Evolutionary conservation across 345 rosid species (phyloP), one percentile per base, ranked within the genome.

Genomic region (Jatropha curcas): DNA sequence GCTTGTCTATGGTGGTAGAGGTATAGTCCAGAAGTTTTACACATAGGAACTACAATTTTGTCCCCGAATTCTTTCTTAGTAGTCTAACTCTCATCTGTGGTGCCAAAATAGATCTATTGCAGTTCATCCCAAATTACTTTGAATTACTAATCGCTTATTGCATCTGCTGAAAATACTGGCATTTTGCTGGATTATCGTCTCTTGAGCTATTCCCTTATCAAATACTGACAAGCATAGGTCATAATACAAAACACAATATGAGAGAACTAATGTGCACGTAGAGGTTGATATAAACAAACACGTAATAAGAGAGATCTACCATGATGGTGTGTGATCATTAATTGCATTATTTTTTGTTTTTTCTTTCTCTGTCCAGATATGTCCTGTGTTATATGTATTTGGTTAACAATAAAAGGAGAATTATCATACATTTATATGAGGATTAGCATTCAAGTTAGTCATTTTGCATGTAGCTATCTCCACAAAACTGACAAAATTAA

Each of bases 1-100:
- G 65, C 97, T 95, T 79, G 92, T 95, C 53, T 92, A 87, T 72
- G 99, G 99, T 74, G 99, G 98, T 67, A 85, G 99, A 95, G 97
- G 98, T 94, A 68, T 76, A 71, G 60, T 71, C 13, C 19, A 45
- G 41, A 58, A 16, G 65, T 37, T 37, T 63, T 17, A 70, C 53
- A 7, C 20, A n/a, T n/a, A n/a, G n/a, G n/a, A 30, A 19, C 7
- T 63, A 56, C 19, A 25, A 8, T 34, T 58, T 19, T 25, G 33
- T 59, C 27, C 14, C 27, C 31, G 13, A 48, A 24, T 52, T 60
- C 43, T 68, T 75, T 31, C n/a, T n/a, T 64, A 22, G 19, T 34
- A 41, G 2, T 62, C 53, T 62, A 31, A 50, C 46, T 71, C 57
- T 25, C 5, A 4, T 56, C 11, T n/a, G 19, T 68, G 61, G 31